Percentiles rank a stretch among this genome's conserved stretches.
These are phyloP conservation scores for Nymphaea thermarum DNA, from an alignment of 164 flowering plant genomes.

Conservation along the genomic window DNA sequence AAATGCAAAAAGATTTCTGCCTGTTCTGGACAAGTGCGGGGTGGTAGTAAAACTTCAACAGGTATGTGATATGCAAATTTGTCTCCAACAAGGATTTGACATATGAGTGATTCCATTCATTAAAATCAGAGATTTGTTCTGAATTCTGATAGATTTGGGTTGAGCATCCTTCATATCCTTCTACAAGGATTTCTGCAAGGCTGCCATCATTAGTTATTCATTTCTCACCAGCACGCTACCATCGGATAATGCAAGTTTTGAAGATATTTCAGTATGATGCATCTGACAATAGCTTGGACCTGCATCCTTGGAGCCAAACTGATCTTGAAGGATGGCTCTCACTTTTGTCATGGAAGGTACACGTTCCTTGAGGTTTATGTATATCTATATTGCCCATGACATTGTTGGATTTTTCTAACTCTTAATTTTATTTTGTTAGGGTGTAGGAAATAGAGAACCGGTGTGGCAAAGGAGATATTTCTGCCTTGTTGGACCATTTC, in stretches of 20 bases:
- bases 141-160: slow-evolving; percentile 42
- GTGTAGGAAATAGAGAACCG: slow-evolving; percentile 92
- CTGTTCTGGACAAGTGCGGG: slow-evolving; percentile 91
- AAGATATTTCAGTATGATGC: slow-evolving; percentile 68
- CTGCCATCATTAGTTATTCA: slow-evolving; percentile 80
- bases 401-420: background rate
- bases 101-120: no score
- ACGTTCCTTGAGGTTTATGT: background rate
- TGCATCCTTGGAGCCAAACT: slow-evolving; percentile 77
- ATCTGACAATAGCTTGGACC: slow-evolving; percentile 20
- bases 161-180: slow-evolving; percentile 54
- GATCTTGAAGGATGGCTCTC: slow-evolving; percentile 94
- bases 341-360: slow-evolving; percentile 77
- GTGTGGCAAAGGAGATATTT: slow-evolving; percentile 83
- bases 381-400: background rate
- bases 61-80: slow-evolving; percentile 21
- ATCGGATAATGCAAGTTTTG: slow-evolving; percentile 77
- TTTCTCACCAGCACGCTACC: slow-evolving; percentile 97
- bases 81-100: no score
- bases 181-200: slow-evolving; percentile 74
- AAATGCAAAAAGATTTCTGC: slow-evolving; percentile 32
- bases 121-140: background rate
- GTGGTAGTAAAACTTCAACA: slow-evolving; percentile 73
- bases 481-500: slow-evolving; percentile 78
- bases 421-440: slow-evolving; percentile 30